A percentile compares a stretch with the other conserved stretches of the same genome.
Conservation (phyloP, 306 rosid genomes). For the Acmispon strigosus region DNA sequence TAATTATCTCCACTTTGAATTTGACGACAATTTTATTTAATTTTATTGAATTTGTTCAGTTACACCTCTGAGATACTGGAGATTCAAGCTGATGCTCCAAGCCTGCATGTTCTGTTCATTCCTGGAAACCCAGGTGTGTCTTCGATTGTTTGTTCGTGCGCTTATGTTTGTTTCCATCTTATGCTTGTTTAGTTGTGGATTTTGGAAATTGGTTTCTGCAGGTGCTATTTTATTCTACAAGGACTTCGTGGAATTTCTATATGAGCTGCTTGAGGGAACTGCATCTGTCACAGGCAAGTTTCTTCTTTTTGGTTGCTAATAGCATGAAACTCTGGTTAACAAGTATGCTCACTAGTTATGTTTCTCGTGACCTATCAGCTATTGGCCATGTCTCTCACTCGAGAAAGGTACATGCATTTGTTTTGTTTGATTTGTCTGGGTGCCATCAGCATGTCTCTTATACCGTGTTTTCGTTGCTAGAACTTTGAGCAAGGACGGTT, state of each 20-base stretch:
- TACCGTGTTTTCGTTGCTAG: slow-evolving; percentile 31
- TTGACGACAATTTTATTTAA: neutral
- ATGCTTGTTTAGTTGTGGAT: neutral
- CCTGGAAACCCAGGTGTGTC: slow-evolving; percentile 90
- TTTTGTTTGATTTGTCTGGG: slow-evolving; percentile 8
- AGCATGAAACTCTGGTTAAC: slow-evolving; percentile 1
- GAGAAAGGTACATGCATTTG: slow-evolving; percentile 42
- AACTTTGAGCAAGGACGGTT: slow-evolving; percentile 72
- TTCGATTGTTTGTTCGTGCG: neutral
- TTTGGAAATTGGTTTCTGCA: slow-evolving; percentile 23
- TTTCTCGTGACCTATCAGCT: slow-evolving; percentile 40
- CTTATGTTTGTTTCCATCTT: neutral
- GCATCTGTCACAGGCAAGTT: slow-evolving; percentile 63
- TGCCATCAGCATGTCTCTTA: slow-evolving; percentile 4
- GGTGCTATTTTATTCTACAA: slow-evolving; percentile 66
- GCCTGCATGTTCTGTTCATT: slow-evolving; percentile 58
- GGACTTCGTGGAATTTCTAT: slow-evolving; percentile 72
- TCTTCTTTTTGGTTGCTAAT: neutral
- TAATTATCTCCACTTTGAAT: neutral
- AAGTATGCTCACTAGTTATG: slow-evolving; percentile 23
- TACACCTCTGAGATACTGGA: slow-evolving; percentile 63
- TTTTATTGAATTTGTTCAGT: slow-evolving; percentile 29
- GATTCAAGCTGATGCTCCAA: slow-evolving; percentile 70
- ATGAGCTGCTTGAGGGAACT: slow-evolving; percentile 67
- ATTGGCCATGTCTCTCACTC: slow-evolving; percentile 72